phyloP scores from a whole-genome alignment of 495 filamentous ascomycete genomes.

The Chaetomium cochliodes region DNA sequence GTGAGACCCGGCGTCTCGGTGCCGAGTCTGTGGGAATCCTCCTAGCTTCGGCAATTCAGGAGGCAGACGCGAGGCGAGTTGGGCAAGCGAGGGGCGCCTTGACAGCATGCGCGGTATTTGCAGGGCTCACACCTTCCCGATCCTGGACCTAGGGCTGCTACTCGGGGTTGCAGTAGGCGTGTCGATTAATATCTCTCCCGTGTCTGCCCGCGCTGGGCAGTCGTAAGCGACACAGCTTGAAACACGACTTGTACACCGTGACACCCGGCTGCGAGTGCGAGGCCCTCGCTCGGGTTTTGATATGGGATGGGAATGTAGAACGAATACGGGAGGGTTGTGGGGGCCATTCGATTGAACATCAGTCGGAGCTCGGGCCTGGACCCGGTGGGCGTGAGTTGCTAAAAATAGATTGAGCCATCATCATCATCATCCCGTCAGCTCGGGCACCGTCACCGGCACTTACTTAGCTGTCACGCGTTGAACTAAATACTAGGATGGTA shows the following conservation, averaged over 20 bases:
- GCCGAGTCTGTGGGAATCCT: neutral
- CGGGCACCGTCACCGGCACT: neutral
- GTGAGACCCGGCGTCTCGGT: neutral
- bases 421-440: neutral
- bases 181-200: slow-evolving; percentile 12
- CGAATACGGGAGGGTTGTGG: neutral
- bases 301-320: neutral
- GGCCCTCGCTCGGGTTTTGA: neutral
- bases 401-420: slow-evolving; percentile 6
- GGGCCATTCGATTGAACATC: neutral
- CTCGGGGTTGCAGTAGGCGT: neutral
- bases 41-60: slow-evolving; percentile 3
- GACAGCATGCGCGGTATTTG: neutral
- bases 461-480: too few species aligned
- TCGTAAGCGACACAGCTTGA: slow-evolving; percentile 15
- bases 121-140: neutral
- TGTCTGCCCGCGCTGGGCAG: neutral
- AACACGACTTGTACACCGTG: slow-evolving; percentile 8
- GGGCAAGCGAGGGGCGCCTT: slow-evolving; percentile 4
- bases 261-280: neutral
- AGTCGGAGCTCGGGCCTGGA: neutral
- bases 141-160: neutral
- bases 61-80: neutral
- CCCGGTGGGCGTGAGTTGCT: neutral
- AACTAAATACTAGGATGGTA: too few species aligned